phyloP scores from a whole-genome alignment of 352 stramenopile genomes.

The Thraustochytrium striatum region DNA sequence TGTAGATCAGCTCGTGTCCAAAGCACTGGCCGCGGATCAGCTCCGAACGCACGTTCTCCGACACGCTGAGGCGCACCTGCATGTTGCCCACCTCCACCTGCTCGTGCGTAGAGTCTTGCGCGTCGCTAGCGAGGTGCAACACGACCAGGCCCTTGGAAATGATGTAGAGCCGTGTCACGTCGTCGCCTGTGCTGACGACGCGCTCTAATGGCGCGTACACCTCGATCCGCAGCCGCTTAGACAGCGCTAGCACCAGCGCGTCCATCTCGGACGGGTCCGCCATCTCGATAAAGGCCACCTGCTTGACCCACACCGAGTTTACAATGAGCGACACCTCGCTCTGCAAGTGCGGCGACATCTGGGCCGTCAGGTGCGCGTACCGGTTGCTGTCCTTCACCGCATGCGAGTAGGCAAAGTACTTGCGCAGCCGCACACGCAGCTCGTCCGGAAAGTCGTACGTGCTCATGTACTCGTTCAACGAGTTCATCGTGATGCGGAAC shows the following conservation, averaged over 20 bases:
- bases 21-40: conserved; percentile 39
- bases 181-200: conserved; percentile 9
- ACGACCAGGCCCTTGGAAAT: conserved; percentile 40
- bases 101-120: not conserved
- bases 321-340: conserved; percentile 30
- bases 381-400: not conserved
- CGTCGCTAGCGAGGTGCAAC: conserved; percentile 14
- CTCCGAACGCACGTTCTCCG: conserved; percentile 11
- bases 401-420: conserved; percentile 31
- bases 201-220: conserved; percentile 44
- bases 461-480: conserved; percentile 45
- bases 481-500: conserved; percentile 32
- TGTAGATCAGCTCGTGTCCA: conserved; percentile 46
- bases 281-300: conserved; percentile 34
- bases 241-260: conserved; percentile 26
- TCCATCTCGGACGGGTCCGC: not conserved
- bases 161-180: conserved; percentile 41
- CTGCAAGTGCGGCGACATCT: conserved; percentile 41
- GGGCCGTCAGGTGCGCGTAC: conserved; percentile 7
- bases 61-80: conserved; percentile 14
- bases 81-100: conserved; percentile 7
- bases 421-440: conserved; percentile 14
- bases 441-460: conserved; percentile 42
- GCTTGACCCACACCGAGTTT: conserved; percentile 2
- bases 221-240: conserved; percentile 25